Conservation (phyloP, 176 grass and related monocot genomes). For the Eleusine coracana region DNA sequence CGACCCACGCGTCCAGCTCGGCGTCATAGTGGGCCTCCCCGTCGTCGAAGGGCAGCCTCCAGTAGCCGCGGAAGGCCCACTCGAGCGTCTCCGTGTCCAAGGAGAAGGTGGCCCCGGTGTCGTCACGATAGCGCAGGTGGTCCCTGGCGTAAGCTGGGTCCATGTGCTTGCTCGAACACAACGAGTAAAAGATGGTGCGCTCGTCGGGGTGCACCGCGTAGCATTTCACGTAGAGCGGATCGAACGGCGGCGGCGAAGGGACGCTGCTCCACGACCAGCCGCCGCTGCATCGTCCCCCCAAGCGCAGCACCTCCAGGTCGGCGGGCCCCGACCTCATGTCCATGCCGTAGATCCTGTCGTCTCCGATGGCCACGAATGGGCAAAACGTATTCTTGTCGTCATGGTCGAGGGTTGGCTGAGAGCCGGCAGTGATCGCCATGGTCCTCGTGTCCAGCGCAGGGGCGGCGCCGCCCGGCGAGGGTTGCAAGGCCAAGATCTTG, state of each 20-base stretch:
- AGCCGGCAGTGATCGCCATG: no score
- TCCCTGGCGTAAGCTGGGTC: neutral
- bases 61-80: neutral
- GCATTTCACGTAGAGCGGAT: neutral
- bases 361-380: neutral
- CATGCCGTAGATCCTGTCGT: conserved; percentile 20
- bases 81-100: neutral
- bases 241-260: conserved; percentile 9
- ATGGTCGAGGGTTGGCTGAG: no score
- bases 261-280: conserved; percentile 14
- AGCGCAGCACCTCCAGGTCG: neutral
- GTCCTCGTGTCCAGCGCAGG: no score
- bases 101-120: neutral
- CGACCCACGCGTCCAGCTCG: conserved; percentile 22
- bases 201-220: conserved; percentile 8
- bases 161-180: rapidly evolving
- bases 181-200: neutral
- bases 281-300: neutral
- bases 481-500: no score
- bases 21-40: neutral
- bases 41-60: neutral
- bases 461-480: no score
- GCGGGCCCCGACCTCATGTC: neutral
- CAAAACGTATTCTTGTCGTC: no score
- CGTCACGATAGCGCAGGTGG: neutral